Base-by-base conservation (phyloP, 2,329 filamentous ascomycete species). In the Ceratocystis colombiana region DNA sequence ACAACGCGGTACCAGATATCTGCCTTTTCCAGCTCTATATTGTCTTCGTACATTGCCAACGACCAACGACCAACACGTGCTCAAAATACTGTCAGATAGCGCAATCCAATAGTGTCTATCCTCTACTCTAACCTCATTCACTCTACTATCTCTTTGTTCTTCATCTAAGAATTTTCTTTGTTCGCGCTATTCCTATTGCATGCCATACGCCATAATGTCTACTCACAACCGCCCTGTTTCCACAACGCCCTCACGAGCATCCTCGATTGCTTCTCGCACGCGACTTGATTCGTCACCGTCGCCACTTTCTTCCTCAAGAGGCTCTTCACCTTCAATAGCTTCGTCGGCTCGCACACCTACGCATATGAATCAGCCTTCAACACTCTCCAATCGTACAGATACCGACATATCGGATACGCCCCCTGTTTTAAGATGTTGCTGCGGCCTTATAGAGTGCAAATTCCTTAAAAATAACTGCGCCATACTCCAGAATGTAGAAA, bases 381-480 rank as follows among this genome's bases (percentile, higher is more conserved):
- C 53, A 61, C 48, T 37, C 3, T 28, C 63, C 37, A 33, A 33
- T 20, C 45, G 15, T 15, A 30, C 30, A 15, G 25, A 28, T 22
- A 20, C 22, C 10, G 46, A 55, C 33, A 28, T 53, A 15, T 41
- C 65, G 46, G 71, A 72, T 53, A 69, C 73, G 62, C 68, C 59
- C 65, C 73, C 64, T 72, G 76, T 55, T 70, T 77, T 85, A 69
- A 78, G 77, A 63, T 97, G 94, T 80, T 99, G 93, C 78, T 99
- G 93, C 78, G 92, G 91, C 66, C 86, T 85, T 70, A 74, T 80
- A 69, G 86, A 90, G 72, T 97, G 93, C 76, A 82, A 86, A 71
- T 90, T 88, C 74, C 81, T 96, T 69, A 85, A 84, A 75, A 87
- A 92, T 77, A 96, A 93, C 76, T 87, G 86, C 75, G 81, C 82